Conservation (phyloP, 2,329 filamentous ascomycete species). For the Aspergillus flavus region DNA sequence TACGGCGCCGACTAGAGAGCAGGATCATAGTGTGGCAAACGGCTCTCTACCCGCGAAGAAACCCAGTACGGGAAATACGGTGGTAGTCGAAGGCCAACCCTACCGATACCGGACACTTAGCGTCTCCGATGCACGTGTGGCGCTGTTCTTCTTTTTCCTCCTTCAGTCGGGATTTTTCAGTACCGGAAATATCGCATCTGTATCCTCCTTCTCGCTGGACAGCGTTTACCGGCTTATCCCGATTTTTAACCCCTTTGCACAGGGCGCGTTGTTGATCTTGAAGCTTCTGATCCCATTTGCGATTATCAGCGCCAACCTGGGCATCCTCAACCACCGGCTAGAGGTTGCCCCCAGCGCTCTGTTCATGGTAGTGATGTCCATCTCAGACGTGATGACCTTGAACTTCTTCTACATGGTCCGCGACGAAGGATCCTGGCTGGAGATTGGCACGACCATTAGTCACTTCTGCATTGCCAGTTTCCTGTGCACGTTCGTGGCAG, state of each 20-base stretch:
- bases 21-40: conserved; percentile 10
- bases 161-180: conserved; percentile 96
- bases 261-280: conserved; percentile 80
- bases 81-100: conserved; percentile 34
- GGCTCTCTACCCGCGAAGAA: conserved; percentile 30
- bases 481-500: conserved; percentile 87
- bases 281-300: conserved; percentile 95
- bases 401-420: conserved; percentile 98
- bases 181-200: conserved; percentile 91
- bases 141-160: conserved; percentile 92
- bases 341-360: conserved; percentile 84
- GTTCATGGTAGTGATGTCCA: conserved; percentile 92
- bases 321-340: conserved; percentile 81
- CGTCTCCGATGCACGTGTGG: conserved; percentile 82
- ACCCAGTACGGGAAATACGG: conserved; percentile 34
- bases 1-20: conserved; percentile 24
- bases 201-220: conserved; percentile 92
- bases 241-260: conserved; percentile 90
- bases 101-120: conserved; percentile 66
- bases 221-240: conserved; percentile 85
- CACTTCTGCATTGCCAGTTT: conserved; percentile 93
- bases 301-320: conserved; percentile 89
- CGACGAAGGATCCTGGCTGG: conserved; percentile 95
- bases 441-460: conserved; percentile 95
- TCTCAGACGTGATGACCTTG: conserved; percentile 87